Base-by-base conservation (phyloP, 176 grass and related monocot genomes). In the Triticum dicoccoides region DNA sequence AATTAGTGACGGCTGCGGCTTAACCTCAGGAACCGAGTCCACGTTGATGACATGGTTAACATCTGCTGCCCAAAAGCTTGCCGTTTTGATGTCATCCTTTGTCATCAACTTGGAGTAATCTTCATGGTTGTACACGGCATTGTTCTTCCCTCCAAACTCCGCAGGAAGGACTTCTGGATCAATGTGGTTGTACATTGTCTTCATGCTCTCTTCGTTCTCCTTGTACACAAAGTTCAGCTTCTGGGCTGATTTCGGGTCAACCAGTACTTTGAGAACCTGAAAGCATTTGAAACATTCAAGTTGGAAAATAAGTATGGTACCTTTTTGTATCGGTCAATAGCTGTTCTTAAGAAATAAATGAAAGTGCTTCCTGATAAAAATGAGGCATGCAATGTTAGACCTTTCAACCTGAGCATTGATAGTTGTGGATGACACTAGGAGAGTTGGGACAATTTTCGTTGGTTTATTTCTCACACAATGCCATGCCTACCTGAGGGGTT, bases 71-170 rank as follows among this genome's bases (percentile, higher is more conserved):
- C 94, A 94, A 32, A 91, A 84, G 9, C 20, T 89, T 5, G 89
- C 11, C 9, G 63, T 86, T 82, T 83, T 94, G n/a, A 91, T 80
- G 33, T 99, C 97, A 72, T 99, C 90, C 13, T 90, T 86, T 32
- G 51, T 24, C 97, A 94, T 96, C 85, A 99, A 32, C 65, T 90
- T 89, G 34, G 94, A 89, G 80, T 90, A 99, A 75, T 93, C 92
- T 44, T 94, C 97, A 68, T 96, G 92, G 73, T 87, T 86, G 49
- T 96, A 99, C n/a, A 90, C 61, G 8, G 25, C 66, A 25, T 70
- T 89, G 80, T 73, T 90, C 80, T 83, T 88, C 10, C 97, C 97
- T 73, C 97, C 97, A 83, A 99, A 96, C 73, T 96, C 90, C 52
- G 82, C 27, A 1, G 92, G 94, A 67, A 99, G 92, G n/a, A 87